Evolutionary conservation across 768 basidiomycete species (phyloP), one percentile per base, ranked within the genome.

Genomic region (Mycena filopes): DNA sequence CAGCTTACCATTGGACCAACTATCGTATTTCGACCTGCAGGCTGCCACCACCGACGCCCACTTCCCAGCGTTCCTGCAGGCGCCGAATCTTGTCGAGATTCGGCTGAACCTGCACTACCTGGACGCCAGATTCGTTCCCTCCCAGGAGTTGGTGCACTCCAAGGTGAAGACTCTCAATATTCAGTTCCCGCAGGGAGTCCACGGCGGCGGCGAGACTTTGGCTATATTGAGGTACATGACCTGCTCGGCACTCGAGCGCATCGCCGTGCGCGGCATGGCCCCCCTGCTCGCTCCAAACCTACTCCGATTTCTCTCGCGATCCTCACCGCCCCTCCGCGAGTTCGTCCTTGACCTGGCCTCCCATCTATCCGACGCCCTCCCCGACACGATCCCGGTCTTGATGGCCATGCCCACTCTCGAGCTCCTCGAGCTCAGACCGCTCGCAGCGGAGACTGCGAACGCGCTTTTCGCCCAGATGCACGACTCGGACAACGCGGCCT

Each of bases 11-110:
- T 20, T 55, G 20, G 20, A 49, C 40, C 61, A 63, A 47, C 26
- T 63, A 29, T 42, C 47, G 21, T 42, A 56, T 50, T 63, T 63
- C 48, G 46, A 49, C 40, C 29, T 53, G 8, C 61, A 38, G 20
- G 54, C 20, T 21, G 33, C 12, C 8, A 15, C 46, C 12, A 3
- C 21, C 18, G 33, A 4, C 26, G n/a, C 55, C 6, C 33, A 49
- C 29, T 49, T 63, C 11, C 21, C 29, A 4, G 53, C 50, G 4
- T 29, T 55, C 11, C 40, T 25, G 5, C 1, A 33, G 9, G 47
- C 54, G 3, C 21, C 47, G 26, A 20, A 42, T 3, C 47, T 56
- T 12, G 21, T 4, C 8, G 53, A 55, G 26, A 48, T 63, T 18
- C 21, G 42, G 12, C 10, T 54, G 1, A 33, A 40, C 23, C n/a